Evolutionary conservation across 2,329 filamentous ascomycete genomes (phyloP), one percentile per base, ranked within the genome.

Genomic region (Stylonectria norvegica): DNA sequence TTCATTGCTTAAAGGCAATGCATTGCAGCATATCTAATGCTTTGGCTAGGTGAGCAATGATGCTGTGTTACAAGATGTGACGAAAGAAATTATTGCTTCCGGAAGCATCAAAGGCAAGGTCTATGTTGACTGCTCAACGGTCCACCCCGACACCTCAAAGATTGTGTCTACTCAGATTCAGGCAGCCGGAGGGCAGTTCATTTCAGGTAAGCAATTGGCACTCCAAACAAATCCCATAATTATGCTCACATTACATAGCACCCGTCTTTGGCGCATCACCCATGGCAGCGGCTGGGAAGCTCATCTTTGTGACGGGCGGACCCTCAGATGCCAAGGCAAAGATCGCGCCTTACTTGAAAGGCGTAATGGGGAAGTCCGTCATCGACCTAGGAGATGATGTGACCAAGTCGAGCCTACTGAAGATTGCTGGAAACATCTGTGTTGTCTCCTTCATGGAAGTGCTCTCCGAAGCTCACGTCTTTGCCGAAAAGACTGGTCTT

Each of bases 191-290:
- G 42, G 42, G 15, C 33, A 44, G 15, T 44, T 44, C 22, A 37
- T 44, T 12, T 36, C 42, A 36, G 42, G 42, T 44, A 6, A 25
- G 14, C 6, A n/a, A 4, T n/a, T n/a, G n/a, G n/a, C n/a, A n/a
- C 14, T 30, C 14, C 9, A 14, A 30, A 30, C 8, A 6, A 6
- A 6, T 30, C 6, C 6, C 27, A 30, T 14, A 15, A 10, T 14
- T 6, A 15, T 30, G 22, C 16, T 32, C 4, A 12, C 8, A 4
- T 28, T n/a, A 2, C 9, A 4, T 11, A 6, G 64, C 65, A 1
- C 67, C 67, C 2, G 66, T 69, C 9, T 70, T 70, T 34, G 67
- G 67, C 5, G 66, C 64, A 3, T 63, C 64, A 16, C 63, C 65
- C 2, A 65, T 69, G 38, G 67, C 67, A 7, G 62, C 59, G 4